A percentile compares a stretch with the other conserved stretches of the same genome.
Conservation (phyloP, 2,329 filamentous ascomycete species). For the Fusarium austroafricanum region DNA sequence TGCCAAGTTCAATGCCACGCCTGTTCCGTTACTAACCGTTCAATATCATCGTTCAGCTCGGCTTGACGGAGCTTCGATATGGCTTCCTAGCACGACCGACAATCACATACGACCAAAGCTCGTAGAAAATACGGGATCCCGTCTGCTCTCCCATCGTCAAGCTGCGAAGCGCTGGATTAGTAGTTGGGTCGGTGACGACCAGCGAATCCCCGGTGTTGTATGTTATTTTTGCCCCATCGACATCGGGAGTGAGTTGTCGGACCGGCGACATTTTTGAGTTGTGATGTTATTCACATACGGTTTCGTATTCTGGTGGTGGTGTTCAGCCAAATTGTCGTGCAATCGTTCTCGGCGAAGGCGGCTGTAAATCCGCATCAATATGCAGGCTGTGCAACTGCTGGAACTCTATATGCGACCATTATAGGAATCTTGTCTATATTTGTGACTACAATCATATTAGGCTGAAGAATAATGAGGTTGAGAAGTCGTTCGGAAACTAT, state of each 20-base stretch:
- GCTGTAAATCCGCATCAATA: conserved; percentile 6
- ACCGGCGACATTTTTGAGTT: not conserved
- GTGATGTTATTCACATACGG: no score
- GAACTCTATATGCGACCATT: conserved; percentile 12
- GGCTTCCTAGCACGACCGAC: accelerated
- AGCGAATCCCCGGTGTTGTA: conserved; percentile 32
- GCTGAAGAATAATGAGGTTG: not conserved
- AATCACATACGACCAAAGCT: conserved; percentile 30
- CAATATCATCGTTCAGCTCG: not conserved
- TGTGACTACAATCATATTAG: conserved; percentile 10
- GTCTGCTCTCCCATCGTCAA: conserved; percentile 28
- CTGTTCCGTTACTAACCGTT: not conserved
- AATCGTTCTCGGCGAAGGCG: not conserved
- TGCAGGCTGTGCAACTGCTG: not conserved
- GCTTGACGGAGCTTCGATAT: not conserved
- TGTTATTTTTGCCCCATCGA: conserved; percentile 1
- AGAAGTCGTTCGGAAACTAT: not conserved
- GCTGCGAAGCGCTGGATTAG: conserved; percentile 26
- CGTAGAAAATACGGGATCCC: conserved; percentile 31
- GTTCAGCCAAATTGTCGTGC: no score
- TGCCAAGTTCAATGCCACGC: not conserved
- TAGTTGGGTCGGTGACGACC: conserved; percentile 34
- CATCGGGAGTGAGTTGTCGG: not conserved
- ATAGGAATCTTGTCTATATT: conserved; percentile 11
- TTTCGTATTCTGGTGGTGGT: not conserved